Evolutionary conservation across 148 eudicot species (phyloP).

Genomic region (Polygonum maritimum): DNA sequence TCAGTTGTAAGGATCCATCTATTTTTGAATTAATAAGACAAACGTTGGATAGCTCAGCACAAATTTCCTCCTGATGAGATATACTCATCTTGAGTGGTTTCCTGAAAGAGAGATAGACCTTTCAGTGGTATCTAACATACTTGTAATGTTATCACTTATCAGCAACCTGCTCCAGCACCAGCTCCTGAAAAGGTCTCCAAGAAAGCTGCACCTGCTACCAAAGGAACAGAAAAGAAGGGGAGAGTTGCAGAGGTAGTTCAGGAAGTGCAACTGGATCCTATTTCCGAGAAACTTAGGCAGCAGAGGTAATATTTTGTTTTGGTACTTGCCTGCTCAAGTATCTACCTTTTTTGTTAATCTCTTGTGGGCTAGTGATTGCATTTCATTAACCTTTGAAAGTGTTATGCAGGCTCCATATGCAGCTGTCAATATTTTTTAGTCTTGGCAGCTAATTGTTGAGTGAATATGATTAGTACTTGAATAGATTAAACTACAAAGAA

Average conservation of each 20-base stretch:
- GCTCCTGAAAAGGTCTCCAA: conserved; percentile 20
- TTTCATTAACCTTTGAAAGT: background rate
- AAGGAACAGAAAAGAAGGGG: conserved; percentile 27
- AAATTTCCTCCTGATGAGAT: too few relatives aligned
- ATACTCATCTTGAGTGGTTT: too few relatives aligned
- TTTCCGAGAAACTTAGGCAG: conserved; percentile 39
- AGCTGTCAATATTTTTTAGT: background rate
- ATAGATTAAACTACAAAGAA: background rate
- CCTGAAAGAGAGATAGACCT: too few relatives aligned
- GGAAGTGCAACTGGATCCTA: conserved; percentile 30
- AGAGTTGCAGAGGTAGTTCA: conserved; percentile 17
- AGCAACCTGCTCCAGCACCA: conserved; percentile 32
- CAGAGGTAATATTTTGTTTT: conserved; percentile 24
- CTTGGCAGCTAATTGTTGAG: background rate
- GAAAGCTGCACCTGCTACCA: conserved; percentile 18
- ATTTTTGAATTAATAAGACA: too few relatives aligned
- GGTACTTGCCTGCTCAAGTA: background rate
- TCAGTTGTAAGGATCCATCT: too few relatives aligned
- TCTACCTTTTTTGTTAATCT: background rate
- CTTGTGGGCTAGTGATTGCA: background rate
- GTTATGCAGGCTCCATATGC: background rate
- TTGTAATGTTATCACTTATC: conserved; percentile 11
- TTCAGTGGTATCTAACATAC: background rate
- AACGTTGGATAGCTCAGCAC: too few relatives aligned
- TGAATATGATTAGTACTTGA: background rate